Percentiles rank a stretch among this genome's conserved stretches.
These are phyloP conservation scores for Russula virescens DNA, from an alignment of 768 basidiomycete genomes.

Conservation along the genomic window DNA sequence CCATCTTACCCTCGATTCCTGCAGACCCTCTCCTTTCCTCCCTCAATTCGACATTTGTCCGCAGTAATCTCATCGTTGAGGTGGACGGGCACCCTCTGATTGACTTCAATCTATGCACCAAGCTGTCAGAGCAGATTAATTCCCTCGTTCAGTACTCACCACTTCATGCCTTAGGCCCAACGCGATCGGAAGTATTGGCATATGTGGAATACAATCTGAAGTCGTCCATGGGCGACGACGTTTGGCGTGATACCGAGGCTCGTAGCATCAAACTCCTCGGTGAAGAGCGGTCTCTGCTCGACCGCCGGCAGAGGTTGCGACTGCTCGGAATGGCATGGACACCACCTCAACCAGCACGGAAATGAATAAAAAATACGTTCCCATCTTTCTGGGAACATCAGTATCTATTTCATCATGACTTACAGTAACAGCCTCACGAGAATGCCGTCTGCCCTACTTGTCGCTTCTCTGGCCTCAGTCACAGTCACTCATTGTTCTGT, in stretches of 20 bases:
- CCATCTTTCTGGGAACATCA: neutral
- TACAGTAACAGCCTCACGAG: too few species aligned
- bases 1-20: neutral
- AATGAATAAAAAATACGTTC: too few species aligned
- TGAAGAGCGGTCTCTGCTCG: neutral
- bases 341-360: neutral
- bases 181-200: constrained; percentile 1
- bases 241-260: neutral
- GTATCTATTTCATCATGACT: too few species aligned
- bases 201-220: constrained; percentile 11
- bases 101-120: neutral
- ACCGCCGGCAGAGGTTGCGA: neutral
- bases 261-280: neutral
- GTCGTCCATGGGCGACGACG: neutral
- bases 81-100: constrained; percentile 7
- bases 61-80: neutral
- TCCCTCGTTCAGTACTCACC: constrained; percentile 9
- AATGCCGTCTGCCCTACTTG: too few species aligned
- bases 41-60: constrained; percentile 3
- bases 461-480: too few species aligned
- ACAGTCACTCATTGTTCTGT: too few species aligned
- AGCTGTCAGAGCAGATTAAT: constrained; percentile 8
- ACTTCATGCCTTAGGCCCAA: neutral
- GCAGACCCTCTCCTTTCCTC: constrained; percentile 7
- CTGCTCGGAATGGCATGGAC: constrained; percentile 6